These are phyloP conservation scores for Cyberlindnera japonica DNA, from an alignment of 805 yeast genomes.

Conservation along the genomic window DNA sequence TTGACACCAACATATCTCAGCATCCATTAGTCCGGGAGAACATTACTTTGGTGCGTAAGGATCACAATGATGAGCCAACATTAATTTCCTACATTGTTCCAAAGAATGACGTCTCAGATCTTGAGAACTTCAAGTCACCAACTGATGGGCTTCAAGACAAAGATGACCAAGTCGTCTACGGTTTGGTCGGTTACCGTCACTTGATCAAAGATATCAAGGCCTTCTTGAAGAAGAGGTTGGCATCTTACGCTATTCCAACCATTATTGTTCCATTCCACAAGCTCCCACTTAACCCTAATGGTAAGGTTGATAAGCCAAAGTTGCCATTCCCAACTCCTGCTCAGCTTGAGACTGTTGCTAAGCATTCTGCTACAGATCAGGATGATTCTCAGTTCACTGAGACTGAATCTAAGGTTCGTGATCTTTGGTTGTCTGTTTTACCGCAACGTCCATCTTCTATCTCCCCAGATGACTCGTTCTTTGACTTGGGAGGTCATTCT, in stretches of 20 bases:
- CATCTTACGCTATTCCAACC: conserved; percentile 91
- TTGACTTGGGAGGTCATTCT: conserved; percentile 97
- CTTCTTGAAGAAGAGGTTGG: conserved; percentile 84
- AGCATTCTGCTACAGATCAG: conserved; percentile 38
- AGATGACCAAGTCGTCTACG: conserved; percentile 68
- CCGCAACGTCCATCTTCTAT: conserved; percentile 82
- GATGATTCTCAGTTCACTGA: conserved; percentile 55
- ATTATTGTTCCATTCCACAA: conserved; percentile 81
- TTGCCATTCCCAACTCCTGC: conserved; percentile 91
- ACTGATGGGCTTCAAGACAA: conserved; percentile 40
- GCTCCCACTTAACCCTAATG: conserved; percentile 95
- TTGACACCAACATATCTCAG: conserved; percentile 94
- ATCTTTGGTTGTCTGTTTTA: conserved; percentile 80
- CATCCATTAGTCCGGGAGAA: conserved; percentile 92
- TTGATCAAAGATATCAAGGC: conserved; percentile 76
- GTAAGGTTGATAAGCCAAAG: conserved; percentile 96
- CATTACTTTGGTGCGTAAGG: conserved; percentile 85
- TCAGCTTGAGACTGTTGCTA: conserved; percentile 74
- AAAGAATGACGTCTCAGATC: conserved; percentile 47
- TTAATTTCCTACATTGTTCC: conserved; percentile 92
- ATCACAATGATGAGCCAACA: conserved; percentile 88
- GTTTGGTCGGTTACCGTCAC: conserved; percentile 70
- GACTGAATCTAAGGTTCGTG: conserved; percentile 65
- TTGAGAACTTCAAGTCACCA: conserved; percentile 39
- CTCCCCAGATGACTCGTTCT: conserved; percentile 81